Evolutionary conservation across 176 grass and related monocot species (phyloP).

Genomic region (Raddia distichophylla): DNA sequence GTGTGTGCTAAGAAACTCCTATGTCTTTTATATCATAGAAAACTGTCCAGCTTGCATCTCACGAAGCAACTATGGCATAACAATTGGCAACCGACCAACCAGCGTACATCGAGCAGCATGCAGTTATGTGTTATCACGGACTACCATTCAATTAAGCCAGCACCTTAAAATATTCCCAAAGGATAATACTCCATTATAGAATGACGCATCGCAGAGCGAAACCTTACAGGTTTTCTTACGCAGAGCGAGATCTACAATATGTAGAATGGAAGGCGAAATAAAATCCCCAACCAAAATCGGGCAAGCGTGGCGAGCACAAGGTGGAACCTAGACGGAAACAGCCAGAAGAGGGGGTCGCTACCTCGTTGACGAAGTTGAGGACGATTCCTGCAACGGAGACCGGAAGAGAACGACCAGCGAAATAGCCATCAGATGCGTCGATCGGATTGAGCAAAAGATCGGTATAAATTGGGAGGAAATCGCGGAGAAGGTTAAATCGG

Average conservation of each 20-base stretch:
- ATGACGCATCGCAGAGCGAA: background rate
- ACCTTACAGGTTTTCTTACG: background rate
- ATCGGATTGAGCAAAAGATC: background rate
- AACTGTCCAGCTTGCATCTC: background rate
- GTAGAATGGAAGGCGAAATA: background rate
- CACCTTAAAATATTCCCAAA: background rate
- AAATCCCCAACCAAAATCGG: background rate
- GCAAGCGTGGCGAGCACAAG: background rate
- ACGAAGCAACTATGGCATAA: background rate
- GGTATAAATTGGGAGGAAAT: background rate
- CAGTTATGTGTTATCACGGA: background rate
- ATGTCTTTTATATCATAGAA: background rate
- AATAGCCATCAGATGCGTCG: background rate
- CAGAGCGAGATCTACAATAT: background rate
- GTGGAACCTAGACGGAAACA: background rate
- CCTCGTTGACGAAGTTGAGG: constrained; percentile 88
- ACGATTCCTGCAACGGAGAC: constrained; percentile 69
- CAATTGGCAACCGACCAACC: background rate
- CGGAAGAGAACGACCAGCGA: background rate
- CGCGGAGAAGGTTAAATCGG: background rate
- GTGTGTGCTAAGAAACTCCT: too few species aligned
- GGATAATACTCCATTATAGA: background rate
- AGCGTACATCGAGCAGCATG: background rate
- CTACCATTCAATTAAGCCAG: background rate
- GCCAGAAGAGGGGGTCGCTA: constrained; percentile 22